Evolutionary conservation across 2,329 filamentous ascomycete genomes (phyloP).

Genomic region (Erysiphe neolycopersici): DNA sequence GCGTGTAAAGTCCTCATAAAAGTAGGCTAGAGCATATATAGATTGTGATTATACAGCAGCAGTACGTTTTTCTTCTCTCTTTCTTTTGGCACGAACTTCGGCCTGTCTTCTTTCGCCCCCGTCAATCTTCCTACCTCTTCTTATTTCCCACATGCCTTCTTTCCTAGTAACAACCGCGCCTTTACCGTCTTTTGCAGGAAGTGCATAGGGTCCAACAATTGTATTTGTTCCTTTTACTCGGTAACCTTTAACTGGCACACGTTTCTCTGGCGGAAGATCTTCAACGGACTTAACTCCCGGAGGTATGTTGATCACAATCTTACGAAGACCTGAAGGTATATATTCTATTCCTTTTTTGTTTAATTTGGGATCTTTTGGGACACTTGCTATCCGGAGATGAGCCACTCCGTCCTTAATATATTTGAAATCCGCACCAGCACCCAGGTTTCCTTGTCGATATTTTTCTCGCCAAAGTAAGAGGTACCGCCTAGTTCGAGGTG

Average conservation of each 20-base stretch:
- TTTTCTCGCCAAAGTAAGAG: conserved; percentile 69
- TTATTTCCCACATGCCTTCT: conserved; percentile 86
- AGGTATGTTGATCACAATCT: conserved; percentile 31
- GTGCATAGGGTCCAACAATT: conserved; percentile 50
- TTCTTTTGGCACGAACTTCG: conserved; percentile 67
- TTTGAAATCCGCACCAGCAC: conserved; percentile 58
- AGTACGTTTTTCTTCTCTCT: conserved; percentile 35
- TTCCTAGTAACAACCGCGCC: conserved; percentile 41
- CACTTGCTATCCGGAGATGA: conserved; percentile 22
- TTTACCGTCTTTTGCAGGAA: conserved; percentile 35
- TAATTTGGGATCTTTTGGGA: conserved; percentile 1
- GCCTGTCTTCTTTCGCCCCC: conserved; percentile 79
- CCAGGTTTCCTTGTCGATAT: conserved; percentile 52
- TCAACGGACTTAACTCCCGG: conserved; percentile 16
- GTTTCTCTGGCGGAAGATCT: conserved; percentile 12
- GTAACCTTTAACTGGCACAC: conserved; percentile 34
- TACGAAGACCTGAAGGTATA: conserved; percentile 23
- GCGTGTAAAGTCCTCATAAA: no score
- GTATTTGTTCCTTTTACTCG: conserved; percentile 38
- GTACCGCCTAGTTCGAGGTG: conserved; percentile 56
- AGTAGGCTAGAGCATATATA: no score
- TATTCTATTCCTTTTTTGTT: conserved; percentile 23
- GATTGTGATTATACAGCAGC: background rate
- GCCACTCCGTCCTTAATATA: conserved; percentile 34
- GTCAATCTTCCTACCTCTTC: conserved; percentile 71